Percentiles rank a stretch among this genome's conserved stretches.
Conservation (phyloP, 2,329 filamentous ascomycete species). For the Coniochaeta ligniaria region DNA sequence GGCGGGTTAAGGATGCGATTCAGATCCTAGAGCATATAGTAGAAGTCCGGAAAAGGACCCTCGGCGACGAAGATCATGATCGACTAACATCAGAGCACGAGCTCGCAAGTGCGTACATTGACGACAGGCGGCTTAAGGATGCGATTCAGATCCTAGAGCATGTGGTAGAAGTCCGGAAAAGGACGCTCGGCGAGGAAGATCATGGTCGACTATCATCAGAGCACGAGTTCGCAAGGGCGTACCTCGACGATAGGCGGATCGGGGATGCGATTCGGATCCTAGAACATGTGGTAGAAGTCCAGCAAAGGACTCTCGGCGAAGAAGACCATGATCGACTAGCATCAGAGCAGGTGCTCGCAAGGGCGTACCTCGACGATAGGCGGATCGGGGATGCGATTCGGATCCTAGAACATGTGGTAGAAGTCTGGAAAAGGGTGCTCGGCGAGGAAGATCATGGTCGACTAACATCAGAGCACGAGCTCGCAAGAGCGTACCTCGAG, state of each 20-base stretch:
- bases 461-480: neutral
- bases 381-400: neutral
- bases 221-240: neutral
- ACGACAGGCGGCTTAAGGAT: neutral
- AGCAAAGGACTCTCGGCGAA: neutral
- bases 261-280: neutral
- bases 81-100: neutral
- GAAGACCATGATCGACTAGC: neutral
- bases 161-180: neutral
- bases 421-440: neutral
- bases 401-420: neutral
- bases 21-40: neutral
- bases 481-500: neutral
- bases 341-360: neutral
- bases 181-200: neutral
- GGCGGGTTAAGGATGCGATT: conserved; percentile 14
- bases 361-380: neutral
- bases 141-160: neutral
- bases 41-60: neutral
- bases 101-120: neutral
- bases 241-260: neutral
- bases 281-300: neutral
- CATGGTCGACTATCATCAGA: neutral
- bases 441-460: neutral
- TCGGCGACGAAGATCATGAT: neutral